Evolutionary conservation across 805 yeast genomes (phyloP), one percentile per base, ranked within the genome.

Genomic region (Hyphopichia homilentoma): DNA sequence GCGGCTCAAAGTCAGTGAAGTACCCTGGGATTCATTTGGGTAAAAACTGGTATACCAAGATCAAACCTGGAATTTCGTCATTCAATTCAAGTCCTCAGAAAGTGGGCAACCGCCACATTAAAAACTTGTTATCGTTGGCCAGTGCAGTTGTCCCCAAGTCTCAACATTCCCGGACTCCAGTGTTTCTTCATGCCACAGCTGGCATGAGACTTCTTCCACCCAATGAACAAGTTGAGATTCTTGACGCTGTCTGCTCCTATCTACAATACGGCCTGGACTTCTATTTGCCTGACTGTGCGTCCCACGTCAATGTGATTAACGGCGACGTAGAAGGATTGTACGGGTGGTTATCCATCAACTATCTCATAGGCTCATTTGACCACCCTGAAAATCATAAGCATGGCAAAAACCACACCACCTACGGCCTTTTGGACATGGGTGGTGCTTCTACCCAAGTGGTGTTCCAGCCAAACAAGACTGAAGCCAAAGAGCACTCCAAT

Each of bases 111-210:
- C 68, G 68, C 21, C 81, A 78, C 45, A 43, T 80, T 9, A 63
- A 66, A 23, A 54, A 61, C 29, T 50, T 81, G n/a, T 55, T 81
- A 24, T 53, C 65, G 2, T 56, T 68, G 17, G 74, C 80, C 5
- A 55, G 68, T 30, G 52, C 65, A 7, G 59, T 76, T 5, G 71
- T 81, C 2, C 89, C 89, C 11, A 58, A 62, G 33, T 72, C 75
- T 12, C 84, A 79, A 48, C 79, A 75, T 31, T 46, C 46, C 7
- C 48, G 86, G 29, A 81, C 89, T 0, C 89, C 89, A 0, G 64
- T 81, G 1, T 80, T 78, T 42, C 50, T 81, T 5, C 85, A 81
- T 51, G 78, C 84, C 1, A 81, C 87, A 0, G 87, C 83, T 0
- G 85, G 85, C 0, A 70, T 80, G 77, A 54, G 86, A 27, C 50